These are phyloP conservation scores for Ustilago crameri DNA, from an alignment of 1,284 basidiomycete genomes.

Conservation along the genomic window DNA sequence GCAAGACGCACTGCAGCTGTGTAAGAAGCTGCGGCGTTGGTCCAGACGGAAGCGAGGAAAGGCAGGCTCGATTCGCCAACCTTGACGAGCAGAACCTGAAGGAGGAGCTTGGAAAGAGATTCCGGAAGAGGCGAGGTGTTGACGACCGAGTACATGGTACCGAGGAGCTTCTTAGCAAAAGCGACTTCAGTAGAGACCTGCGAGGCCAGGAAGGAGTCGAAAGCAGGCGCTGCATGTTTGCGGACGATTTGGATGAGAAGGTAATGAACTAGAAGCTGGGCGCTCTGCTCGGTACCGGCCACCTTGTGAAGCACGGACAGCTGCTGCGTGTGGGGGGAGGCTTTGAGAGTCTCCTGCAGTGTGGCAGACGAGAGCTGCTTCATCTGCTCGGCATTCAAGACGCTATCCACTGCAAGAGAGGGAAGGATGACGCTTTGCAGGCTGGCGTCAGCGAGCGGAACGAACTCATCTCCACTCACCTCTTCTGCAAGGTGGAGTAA, in stretches of 20 bases:
- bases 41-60: conserved; percentile 82
- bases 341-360: conserved; percentile 21
- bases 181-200: conserved; percentile 23
- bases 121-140: conserved; percentile 28
- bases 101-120: conserved; percentile 28
- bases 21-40: conserved; percentile 51
- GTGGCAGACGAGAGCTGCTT: conserved; percentile 11
- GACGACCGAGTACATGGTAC: conserved; percentile 36
- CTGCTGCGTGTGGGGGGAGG: conserved; percentile 22
- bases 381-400: conserved; percentile 15
- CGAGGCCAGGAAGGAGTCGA: conserved; percentile 31
- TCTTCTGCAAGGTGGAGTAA: conserved; percentile 25
- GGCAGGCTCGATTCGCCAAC: conserved; percentile 79
- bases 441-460: conserved; percentile 16
- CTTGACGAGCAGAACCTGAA: conserved; percentile 74
- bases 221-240: conserved; percentile 18
- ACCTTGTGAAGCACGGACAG: conserved; percentile 14
- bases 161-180: conserved; percentile 24
- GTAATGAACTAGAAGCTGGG: conserved; percentile 15
- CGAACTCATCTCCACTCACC: conserved; percentile 13
- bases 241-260: conserved; percentile 42
- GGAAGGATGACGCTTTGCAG: conserved; percentile 21
- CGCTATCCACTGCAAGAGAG: conserved; percentile 9
- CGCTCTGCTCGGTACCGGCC: conserved; percentile 33
- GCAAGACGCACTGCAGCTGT: conserved; percentile 73